Evolutionary conservation across 208 protist genomes (phyloP), one percentile per base, ranked within the genome.

Genomic region (Trypanosoma melophagium): DNA sequence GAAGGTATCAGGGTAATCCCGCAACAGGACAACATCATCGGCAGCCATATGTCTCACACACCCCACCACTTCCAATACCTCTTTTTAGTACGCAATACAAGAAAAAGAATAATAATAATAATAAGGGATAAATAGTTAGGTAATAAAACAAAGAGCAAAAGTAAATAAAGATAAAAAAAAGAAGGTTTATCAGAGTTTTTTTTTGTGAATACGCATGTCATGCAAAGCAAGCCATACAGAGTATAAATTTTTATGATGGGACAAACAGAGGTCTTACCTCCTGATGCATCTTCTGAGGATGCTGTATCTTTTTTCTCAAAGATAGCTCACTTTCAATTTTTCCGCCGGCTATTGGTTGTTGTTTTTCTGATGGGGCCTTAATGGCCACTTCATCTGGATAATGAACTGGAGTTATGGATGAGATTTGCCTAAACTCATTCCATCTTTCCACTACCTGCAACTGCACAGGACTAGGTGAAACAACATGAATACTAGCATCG

Each of bases 401-500:
- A n/a, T 54, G 71, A 52, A 95, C 78, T 2, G 77, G 52, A 13
- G 77, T 73, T 19, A 92, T n/a, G 12, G 22, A 24, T n/a, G 25
- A 24, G 19, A 45, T 38, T 21, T 68, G 62, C 7, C 57, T 71
- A 54, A 74, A 24, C 17, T 50, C 17, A 47, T 92, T 92, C 88
- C 90, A 94, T 7, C 62, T 54, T 58, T 69, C 53, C 42, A 92
- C 87, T 19, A 88, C 71, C 0, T 71, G 50, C 47, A 91, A 70
- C 60, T 92, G 87, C 10, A 77, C 56, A 3, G 40, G 24, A 63
- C 81, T 86, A 22, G 80, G 77, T 25, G 85, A 90, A 16, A 96
- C 64, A 9, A 96, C 68, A 60, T 96, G 90, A 38, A 96, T 77
- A 31, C 82, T 80, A 4, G 81, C 60, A 50, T 94, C 87, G n/a